Base-by-base conservation (phyloP, 2,329 filamentous ascomycete genomes). In the Paecilomyces niveus region DNA sequence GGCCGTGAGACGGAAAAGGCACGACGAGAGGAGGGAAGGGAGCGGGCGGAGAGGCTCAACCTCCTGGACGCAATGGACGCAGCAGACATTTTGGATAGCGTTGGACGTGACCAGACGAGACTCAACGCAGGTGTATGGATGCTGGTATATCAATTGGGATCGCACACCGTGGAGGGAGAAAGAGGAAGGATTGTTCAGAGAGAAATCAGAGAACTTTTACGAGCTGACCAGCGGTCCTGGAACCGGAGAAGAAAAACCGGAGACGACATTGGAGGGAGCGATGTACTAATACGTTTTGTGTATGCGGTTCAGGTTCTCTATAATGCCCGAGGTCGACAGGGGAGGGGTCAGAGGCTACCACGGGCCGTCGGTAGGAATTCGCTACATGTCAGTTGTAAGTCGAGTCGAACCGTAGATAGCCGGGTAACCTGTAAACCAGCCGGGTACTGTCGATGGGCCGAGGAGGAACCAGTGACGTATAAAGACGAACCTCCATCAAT, bases 1-100 rank as follows among this genome's bases (percentile, higher is more conserved):
- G 65, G 67, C n/a, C 68, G 53, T 6, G 80, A 79, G 4, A 72
- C 74, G 26, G 81, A 81, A 63, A 85, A 84, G 31, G 69, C 63
- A 58, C 75, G 64, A 51, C 63, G 57, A 52, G 63, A 39, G 33
- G 24, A 13, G 4, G 39, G 39, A 21, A 21, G 11, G 22, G 10
- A 9, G 21, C 24, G 50, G 21, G 13, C 50, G 24, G 50, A 29
- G 50, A 26, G 21, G 15, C n/a, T 45, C 39, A 52, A 22, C 21
- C 50, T 52, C 50, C 22, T 11, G 21, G 24, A 29, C 3, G 4
- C 21, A 2, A 29, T 5, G 50, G 50, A 52, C 6, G 39, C n/a
- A 52, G 50, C 45, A 50, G 10, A 24, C 50, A 52, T 52, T 8
- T 8, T 52, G 21, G 22, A 8, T 8, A 4, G 4, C 5, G 35